phyloP scores from a whole-genome alignment of 2,329 filamentous ascomycete genomes.

The Fusarium bactridioides region DNA sequence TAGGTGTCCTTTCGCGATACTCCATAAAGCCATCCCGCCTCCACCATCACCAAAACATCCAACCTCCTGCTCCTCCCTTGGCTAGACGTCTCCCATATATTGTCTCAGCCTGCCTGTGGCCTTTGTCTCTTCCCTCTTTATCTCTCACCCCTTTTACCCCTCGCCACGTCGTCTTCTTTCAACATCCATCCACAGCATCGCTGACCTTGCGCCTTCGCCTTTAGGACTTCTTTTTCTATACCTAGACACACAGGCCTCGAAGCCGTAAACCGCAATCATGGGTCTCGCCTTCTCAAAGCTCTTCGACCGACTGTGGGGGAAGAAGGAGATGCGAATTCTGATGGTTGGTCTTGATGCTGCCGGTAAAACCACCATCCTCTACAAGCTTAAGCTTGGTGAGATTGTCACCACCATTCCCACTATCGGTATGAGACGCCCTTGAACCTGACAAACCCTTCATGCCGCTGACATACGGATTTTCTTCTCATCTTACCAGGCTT shows the following conservation, averaged over 20 bases:
- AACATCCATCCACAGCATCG: constrained; percentile 13
- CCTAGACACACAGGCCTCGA: constrained; percentile 42
- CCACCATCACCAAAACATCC: constrained; percentile 35
- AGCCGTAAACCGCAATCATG: constrained; percentile 75
- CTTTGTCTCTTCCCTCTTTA: constrained; percentile 21
- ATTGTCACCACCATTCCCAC: constrained; percentile 99
- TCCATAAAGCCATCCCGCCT: constrained; percentile 37
- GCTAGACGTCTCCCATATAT: constrained; percentile 15
- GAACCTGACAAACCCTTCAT: neutral
- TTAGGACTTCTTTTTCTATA: constrained; percentile 38
- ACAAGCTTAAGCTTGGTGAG: constrained; percentile 99
- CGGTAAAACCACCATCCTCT: constrained; percentile 99
- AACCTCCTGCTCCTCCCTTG: constrained; percentile 34
- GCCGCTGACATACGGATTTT: constrained; percentile 33
- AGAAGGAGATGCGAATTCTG: constrained; percentile 99
- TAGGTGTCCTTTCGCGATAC: constrained; percentile 43
- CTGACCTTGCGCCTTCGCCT: constrained; percentile 35
- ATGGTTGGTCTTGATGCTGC: constrained; percentile 99
- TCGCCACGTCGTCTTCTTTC: constrained; percentile 26
- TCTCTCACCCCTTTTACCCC: constrained; percentile 20
- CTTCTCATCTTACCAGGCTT: constrained; percentile 69
- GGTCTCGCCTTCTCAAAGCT: constrained; percentile 98
- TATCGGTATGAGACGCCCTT: constrained; percentile 70
- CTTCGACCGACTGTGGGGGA: constrained; percentile 95
- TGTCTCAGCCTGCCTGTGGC: constrained; percentile 26